phyloP scores from a whole-genome alignment of 2,329 filamentous ascomycete species.

The Alternaria atra region DNA sequence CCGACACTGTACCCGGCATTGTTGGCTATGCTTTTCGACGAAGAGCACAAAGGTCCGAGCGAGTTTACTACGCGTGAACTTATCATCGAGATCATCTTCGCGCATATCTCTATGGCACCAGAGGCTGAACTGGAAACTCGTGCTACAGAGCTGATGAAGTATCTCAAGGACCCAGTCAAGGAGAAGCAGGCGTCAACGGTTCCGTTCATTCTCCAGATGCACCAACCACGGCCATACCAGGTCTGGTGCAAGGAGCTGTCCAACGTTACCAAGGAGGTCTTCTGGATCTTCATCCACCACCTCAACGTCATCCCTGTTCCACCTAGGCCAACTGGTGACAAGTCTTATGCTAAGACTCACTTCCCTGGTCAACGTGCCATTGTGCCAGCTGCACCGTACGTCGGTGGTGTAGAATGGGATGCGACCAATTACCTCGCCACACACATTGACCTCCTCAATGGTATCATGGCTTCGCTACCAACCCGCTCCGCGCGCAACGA shows the following conservation, averaged over 20 bases:
- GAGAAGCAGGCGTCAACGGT: constrained; percentile 79
- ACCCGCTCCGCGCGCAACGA: constrained; percentile 74
- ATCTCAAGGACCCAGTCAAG: constrained; percentile 78
- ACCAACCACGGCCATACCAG: constrained; percentile 84
- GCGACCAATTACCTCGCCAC: constrained; percentile 95
- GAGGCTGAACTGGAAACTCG: constrained; percentile 69
- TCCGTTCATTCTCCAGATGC: constrained; percentile 89
- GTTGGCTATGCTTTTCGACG: constrained; percentile 89
- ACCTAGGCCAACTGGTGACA: constrained; percentile 42
- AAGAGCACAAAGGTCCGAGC: constrained; percentile 97
- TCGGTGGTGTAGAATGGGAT: constrained; percentile 98
- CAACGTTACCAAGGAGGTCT: constrained; percentile 96
- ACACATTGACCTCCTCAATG: constrained; percentile 92
- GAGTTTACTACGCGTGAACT: constrained; percentile 95
- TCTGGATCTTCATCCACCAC: constrained; percentile 98
- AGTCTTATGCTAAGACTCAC: constrained; percentile 67
- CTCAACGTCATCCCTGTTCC: constrained; percentile 81
- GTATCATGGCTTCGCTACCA: constrained; percentile 82
- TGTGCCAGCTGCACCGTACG: constrained; percentile 92
- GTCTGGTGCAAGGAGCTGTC: constrained; percentile 93
- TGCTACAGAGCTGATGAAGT: constrained; percentile 76
- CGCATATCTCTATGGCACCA: constrained; percentile 75
- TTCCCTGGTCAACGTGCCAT: constrained; percentile 89
- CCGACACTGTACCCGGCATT: constrained; percentile 84
- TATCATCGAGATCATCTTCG: constrained; percentile 87